phyloP scores from a whole-genome alignment of 2,329 filamentous ascomycete species.

The Cercospora brassicicola region DNA sequence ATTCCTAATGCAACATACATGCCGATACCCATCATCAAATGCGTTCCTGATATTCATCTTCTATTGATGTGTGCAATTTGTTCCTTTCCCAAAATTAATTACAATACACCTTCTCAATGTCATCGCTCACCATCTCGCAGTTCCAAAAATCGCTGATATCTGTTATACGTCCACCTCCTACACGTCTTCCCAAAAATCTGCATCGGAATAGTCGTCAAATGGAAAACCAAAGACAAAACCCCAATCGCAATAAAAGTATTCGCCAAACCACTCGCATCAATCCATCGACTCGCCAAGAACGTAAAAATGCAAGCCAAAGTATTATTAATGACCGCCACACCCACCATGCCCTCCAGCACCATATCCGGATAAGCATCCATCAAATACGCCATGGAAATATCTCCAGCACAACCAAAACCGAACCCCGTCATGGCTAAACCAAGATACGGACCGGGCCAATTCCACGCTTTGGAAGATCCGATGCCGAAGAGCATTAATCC shows the following conservation, averaged over 20 bases:
- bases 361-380: conserved; percentile 59
- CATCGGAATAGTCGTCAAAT: conserved; percentile 56
- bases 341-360: conserved; percentile 60
- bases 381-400: conserved; percentile 54
- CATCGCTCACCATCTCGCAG: conserved; percentile 30
- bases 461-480: conserved; percentile 53
- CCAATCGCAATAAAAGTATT: conserved; percentile 56
- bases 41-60: neutral
- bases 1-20: neutral
- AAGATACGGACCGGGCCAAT: conserved; percentile 56
- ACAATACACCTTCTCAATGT: conserved; percentile 1
- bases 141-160: conserved; percentile 30
- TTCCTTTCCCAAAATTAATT: no score
- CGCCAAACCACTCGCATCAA: conserved; percentile 48
- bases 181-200: conserved; percentile 55
- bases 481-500: conserved; percentile 58
- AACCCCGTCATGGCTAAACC: conserved; percentile 60
- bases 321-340: conserved; percentile 60
- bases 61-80: neutral
- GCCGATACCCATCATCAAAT: neutral
- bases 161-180: conserved; percentile 49
- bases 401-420: conserved; percentile 60
- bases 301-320: conserved; percentile 57
- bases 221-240: conserved; percentile 53
- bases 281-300: conserved; percentile 49